phyloP scores from a whole-genome alignment of 345 rosid species.

The Clausena lansium region DNA sequence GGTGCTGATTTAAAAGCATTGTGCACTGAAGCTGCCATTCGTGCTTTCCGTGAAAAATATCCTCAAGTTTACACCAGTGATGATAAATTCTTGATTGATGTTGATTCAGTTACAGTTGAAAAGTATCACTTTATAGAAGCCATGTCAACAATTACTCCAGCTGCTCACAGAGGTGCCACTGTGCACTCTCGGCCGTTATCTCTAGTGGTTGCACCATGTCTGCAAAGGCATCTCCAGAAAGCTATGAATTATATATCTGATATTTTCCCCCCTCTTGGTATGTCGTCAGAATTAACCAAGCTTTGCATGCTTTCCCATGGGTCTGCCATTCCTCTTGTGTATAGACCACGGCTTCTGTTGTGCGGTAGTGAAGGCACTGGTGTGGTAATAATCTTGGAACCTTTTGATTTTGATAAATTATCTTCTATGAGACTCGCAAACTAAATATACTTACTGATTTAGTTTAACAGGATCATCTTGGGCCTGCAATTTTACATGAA shows the following conservation, averaged over 20 bases:
- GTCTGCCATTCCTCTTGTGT: slow-evolving; percentile 87
- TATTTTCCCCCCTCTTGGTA: slow-evolving; percentile 68
- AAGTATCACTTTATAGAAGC: slow-evolving; percentile 91
- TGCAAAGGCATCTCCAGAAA: slow-evolving; percentile 74
- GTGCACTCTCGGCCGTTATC: slow-evolving; percentile 97
- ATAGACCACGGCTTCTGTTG: slow-evolving; percentile 90
- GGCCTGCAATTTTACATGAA: slow-evolving; percentile 96
- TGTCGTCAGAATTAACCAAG: slow-evolving; percentile 74
- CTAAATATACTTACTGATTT: slow-evolving; percentile 71
- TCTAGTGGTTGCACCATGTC: slow-evolving; percentile 87
- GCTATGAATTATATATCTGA: slow-evolving; percentile 70
- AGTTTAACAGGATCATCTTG: slow-evolving; percentile 96
- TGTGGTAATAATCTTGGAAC: slow-evolving; percentile 68
- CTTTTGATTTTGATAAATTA: slow-evolving; percentile 16
- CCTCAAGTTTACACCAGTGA: slow-evolving; percentile 99
- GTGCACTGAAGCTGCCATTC: slow-evolving; percentile 99
- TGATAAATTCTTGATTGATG: slow-evolving; percentile 93
- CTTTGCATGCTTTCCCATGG: slow-evolving; percentile 95
- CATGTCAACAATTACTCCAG: slow-evolving; percentile 95
- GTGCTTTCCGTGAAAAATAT: slow-evolving; percentile 96
- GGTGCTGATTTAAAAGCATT: slow-evolving; percentile 98
- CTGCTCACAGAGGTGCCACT: slow-evolving; percentile 96
- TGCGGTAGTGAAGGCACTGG: slow-evolving; percentile 89
- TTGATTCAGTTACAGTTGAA: slow-evolving; percentile 82
- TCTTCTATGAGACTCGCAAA: slow-evolving; percentile 28